Conservation (phyloP, 2,329 filamentous ascomycete genomes). For the Pseudogymnoascus sp. region DNA sequence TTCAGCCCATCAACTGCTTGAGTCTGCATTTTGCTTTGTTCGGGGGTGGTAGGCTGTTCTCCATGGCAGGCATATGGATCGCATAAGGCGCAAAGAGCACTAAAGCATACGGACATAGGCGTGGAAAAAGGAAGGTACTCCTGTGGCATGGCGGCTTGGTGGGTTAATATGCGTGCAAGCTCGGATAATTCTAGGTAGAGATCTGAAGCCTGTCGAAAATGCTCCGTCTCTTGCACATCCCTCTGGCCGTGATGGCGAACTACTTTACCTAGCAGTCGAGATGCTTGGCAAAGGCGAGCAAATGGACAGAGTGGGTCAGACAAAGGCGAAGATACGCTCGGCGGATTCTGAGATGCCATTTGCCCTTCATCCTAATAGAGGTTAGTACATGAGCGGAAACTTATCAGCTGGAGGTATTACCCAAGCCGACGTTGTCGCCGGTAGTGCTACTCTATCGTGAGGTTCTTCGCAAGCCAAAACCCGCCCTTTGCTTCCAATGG, state of each 20-base stretch:
- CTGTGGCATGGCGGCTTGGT: constrained; percentile 18
- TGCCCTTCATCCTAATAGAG: constrained; percentile 30
- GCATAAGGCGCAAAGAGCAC: constrained; percentile 27
- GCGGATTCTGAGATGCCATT: constrained; percentile 23
- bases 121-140: constrained; percentile 22
- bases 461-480: constrained; percentile 26
- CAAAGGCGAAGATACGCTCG: constrained; percentile 30
- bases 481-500: constrained; percentile 23
- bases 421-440: constrained; percentile 32
- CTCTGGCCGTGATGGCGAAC: constrained; percentile 25
- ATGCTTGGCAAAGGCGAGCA: constrained; percentile 39
- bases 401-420: constrained; percentile 19
- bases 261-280: constrained; percentile 29
- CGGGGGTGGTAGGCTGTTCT: constrained; percentile 12
- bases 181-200: constrained; percentile 21
- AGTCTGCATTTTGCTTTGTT: constrained; percentile 27
- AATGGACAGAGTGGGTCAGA: constrained; percentile 40
- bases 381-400: background rate
- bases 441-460: constrained; percentile 18
- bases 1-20: constrained; percentile 29
- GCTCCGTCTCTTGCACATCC: constrained; percentile 17
- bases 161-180: constrained; percentile 20
- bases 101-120: constrained; percentile 23
- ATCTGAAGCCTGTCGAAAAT: constrained; percentile 19
- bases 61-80: constrained; percentile 32